Evolutionary conservation across 108 stramenopile species (phyloP).

Genomic region (Cyclotella atomus): DNA sequence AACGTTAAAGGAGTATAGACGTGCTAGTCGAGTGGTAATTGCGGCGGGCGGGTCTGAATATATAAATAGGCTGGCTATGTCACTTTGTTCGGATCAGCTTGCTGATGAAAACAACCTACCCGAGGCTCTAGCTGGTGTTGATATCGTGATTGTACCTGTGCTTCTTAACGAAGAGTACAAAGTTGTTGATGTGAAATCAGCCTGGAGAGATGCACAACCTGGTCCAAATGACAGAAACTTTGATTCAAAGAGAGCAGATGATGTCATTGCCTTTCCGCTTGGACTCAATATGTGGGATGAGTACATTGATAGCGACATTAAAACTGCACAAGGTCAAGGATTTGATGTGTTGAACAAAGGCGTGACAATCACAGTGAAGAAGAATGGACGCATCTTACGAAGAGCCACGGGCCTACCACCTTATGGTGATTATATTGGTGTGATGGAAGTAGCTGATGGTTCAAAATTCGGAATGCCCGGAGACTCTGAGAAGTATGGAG

Average conservation of each 20-base stretch:
- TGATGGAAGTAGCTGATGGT: constrained; percentile 85
- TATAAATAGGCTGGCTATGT: constrained; percentile 64
- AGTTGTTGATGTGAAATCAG: constrained; percentile 51
- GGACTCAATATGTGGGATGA: constrained; percentile 65
- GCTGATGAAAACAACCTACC: constrained; percentile 77
- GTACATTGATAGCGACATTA: constrained; percentile 69
- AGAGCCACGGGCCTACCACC: constrained; percentile 81
- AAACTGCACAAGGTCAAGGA: constrained; percentile 75
- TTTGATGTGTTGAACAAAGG: constrained; percentile 83
- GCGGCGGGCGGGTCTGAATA: constrained; percentile 77
- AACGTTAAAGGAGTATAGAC: constrained; percentile 66
- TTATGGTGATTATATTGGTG: constrained; percentile 61
- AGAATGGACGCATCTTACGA: constrained; percentile 83
- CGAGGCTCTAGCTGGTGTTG: constrained; percentile 52
- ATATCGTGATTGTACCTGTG: constrained; percentile 79
- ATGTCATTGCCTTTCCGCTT: constrained; percentile 67
- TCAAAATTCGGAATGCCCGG: constrained; percentile 65
- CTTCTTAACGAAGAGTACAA: constrained; percentile 54
- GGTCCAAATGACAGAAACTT: constrained; percentile 62
- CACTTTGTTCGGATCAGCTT: constrained; percentile 74
- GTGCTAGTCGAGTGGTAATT: constrained; percentile 70
- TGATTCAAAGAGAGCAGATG: constrained; percentile 61
- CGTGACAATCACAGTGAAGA: constrained; percentile 77
- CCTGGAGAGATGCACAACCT: constrained; percentile 56
- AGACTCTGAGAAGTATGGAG: constrained; percentile 40